Evolutionary conservation across 1,284 basidiomycete species (phyloP).

Genomic region (Calocybe gambosa): DNA sequence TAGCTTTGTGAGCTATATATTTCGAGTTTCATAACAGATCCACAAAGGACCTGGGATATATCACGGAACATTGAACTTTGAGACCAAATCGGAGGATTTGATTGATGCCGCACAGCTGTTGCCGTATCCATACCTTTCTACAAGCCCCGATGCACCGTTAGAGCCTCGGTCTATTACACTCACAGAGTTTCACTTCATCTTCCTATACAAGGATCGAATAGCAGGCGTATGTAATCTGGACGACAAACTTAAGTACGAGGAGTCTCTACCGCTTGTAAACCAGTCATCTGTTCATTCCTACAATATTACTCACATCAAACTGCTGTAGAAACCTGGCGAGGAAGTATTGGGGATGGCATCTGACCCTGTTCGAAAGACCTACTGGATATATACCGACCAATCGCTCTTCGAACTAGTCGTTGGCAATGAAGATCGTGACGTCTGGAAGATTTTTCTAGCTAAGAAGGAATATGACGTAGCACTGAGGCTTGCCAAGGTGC

Average conservation of each 20-base stretch:
- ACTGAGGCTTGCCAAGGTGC: slow-evolving; percentile 75
- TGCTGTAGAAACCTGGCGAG: slow-evolving; percentile 67
- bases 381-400: slow-evolving; percentile 91
- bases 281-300: slow-evolving; percentile 1
- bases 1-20: slow-evolving; percentile 18
- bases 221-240: slow-evolving; percentile 78
- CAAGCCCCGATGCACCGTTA: slow-evolving; percentile 27
- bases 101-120: slow-evolving; percentile 73
- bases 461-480: slow-evolving; percentile 76
- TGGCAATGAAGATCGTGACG: slow-evolving; percentile 86
- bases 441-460: slow-evolving; percentile 90
- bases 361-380: slow-evolving; percentile 85
- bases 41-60: slow-evolving; percentile 75
- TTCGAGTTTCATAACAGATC: slow-evolving; percentile 11
- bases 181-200: slow-evolving; percentile 90
- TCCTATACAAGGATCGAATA: slow-evolving; percentile 80
- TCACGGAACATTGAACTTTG: slow-evolving; percentile 70
- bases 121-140: slow-evolving; percentile 48
- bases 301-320: neutral
- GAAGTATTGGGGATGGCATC: slow-evolving; percentile 67
- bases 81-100: slow-evolving; percentile 64
- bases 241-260: slow-evolving; percentile 82
- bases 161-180: slow-evolving; percentile 73
- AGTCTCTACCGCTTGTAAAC: slow-evolving; percentile 72
- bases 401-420: slow-evolving; percentile 88